Base-by-base conservation (phyloP, 2,329 filamentous ascomycete species). In the Cercospora berteroae region DNA sequence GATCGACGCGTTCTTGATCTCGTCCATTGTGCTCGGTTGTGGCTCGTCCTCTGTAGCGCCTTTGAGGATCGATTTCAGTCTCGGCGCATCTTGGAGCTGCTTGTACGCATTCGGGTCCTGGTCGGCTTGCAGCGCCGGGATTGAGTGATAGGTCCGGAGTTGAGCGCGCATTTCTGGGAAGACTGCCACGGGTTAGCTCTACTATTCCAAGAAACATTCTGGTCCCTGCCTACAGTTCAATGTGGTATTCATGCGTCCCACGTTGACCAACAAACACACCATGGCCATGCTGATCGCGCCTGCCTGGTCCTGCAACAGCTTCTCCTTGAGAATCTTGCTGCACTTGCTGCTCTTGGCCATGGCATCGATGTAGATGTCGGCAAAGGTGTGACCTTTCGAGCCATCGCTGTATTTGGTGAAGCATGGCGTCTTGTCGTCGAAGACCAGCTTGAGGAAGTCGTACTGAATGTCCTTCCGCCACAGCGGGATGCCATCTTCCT, bases 101-200 rank as follows among this genome's bases (percentile, higher is more conserved):
- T 99, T 99, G 84, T 99, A 98, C 63, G 94, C 93, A 73, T 95
- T 94, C 10, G 93, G 90, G 75, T 98, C 95, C 80, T 97, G 93
- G 72, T 94, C 91, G 56, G 94, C 94, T 81, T 99, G 95, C 6
- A 99, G 85, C 1, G 93, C 97, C 13, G 95, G 95, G 72, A 99
- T 99, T 12, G 95, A 94, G 78, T 99, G 95, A 81, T 99, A 99
- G 39, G 95, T 99, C 78, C 95, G 90, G 33, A 99, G 85, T 77
- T 99, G 95, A 31, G 95, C 95, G 80, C 95, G 91, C 95, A 99
- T 99, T 80, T 99, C 95, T 23, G 95, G 95, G 78, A 99, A 99
- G 84, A 99, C 95, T 96, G 78, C 62, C 68, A 18, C 48, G 27
- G 31, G 63, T 69, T 63, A 75, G 80, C 71, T 12, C 16, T 9